Base-by-base conservation (phyloP, 768 basidiomycete genomes). In the Holtermannia corniformis region DNA sequence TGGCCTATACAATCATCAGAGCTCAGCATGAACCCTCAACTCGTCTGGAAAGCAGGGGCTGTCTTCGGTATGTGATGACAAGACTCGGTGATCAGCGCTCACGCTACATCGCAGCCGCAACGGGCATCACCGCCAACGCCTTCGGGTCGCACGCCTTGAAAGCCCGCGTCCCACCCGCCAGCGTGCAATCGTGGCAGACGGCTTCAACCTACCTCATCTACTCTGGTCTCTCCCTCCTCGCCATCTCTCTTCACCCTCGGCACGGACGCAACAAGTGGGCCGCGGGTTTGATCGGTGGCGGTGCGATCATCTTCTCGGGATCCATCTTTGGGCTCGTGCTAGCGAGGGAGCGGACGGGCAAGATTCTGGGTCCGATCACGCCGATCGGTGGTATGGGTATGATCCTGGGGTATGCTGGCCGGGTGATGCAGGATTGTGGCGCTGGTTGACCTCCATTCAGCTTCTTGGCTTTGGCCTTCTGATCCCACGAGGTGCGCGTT, bases 101-200 rank as follows among this genome's bases (percentile, higher is more conserved):
- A n/a, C 13, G n/a, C 28, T 24, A 12, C 3, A 21, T 4, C 11
- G 5, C 51, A 69, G 67, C 67, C 56, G 67, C 64, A 1, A 55
- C 54, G 4, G 67, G 67, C 5, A 69, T 69, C 54, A 57, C 64
- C 24, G 54, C 59, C 42, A 60, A 60, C 1, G 70, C 70, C 42
- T 72, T 72, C 52, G 70, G 70, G 3, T 59, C 70, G 4, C 70
- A 72, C 49, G 64, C 62, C 48, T 59, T 72, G n/a, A 59, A 63
- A 44, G 37, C 59, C 10, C 55, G 61, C 10, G 56, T 69, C 13
- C 55, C 65, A 21, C 58, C 65, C 16, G 44, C 50, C 20, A 57
- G 63, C 37, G 46, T 64, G 40, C 40, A 54, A 19, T 64, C 58
- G 25, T 72, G 66, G 65, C 44, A 55, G 26, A 69, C 66, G 12